Base-by-base conservation (phyloP, 2,329 filamentous ascomycete genomes). In the Albifimbria verrucaria region DNA sequence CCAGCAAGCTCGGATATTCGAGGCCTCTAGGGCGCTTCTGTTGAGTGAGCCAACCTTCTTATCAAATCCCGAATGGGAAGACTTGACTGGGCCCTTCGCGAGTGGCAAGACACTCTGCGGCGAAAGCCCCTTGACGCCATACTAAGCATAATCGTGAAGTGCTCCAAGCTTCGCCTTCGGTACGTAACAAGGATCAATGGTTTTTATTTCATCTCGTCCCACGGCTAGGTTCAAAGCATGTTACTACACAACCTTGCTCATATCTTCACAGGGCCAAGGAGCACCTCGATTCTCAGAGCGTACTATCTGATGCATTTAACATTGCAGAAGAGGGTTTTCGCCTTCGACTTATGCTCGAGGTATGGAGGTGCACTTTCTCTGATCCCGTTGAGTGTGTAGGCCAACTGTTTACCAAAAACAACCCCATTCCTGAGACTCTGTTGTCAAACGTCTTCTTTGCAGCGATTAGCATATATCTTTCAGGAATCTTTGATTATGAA, bases 401-500 rank as follows among this genome's bases (percentile, higher is more conserved):
- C 23, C 23, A 3, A 48, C 17, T 22, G 3, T 11, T 17, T 18
- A 12, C 12, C 4, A 51, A n/a, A 3, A 32, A 42, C 4, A 15
- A 23, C 15, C 25, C 45, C 17, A 26, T 20, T 7, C 44, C 7
- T 49, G 58, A 3, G 48, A 50, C 2, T 64, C 67, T 32, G 49
- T 48, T 72, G 3, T 56, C 63, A 0, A 52, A 24, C 0, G 22
- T 63, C 3, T 71, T 66, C 51, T 62, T 60, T 22, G 59, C 69
- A 0, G 66, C 70, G 5, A 68, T 63, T 2, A 70, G 68, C 45
- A 69, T 72, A 6, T 72, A 72, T 28, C 61, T 72, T 4, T 72
- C 70, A 0, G 70, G 69, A 1, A 60, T 67, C 2, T 72, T 69
- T 26, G 70, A 72, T 53, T 72, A 72, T 15, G 67, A 71, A 10